Evolutionary conservation across 2,329 filamentous ascomycete genomes (phyloP), one percentile per base, ranked within the genome.

Genomic region (Diaporthe destruens): DNA sequence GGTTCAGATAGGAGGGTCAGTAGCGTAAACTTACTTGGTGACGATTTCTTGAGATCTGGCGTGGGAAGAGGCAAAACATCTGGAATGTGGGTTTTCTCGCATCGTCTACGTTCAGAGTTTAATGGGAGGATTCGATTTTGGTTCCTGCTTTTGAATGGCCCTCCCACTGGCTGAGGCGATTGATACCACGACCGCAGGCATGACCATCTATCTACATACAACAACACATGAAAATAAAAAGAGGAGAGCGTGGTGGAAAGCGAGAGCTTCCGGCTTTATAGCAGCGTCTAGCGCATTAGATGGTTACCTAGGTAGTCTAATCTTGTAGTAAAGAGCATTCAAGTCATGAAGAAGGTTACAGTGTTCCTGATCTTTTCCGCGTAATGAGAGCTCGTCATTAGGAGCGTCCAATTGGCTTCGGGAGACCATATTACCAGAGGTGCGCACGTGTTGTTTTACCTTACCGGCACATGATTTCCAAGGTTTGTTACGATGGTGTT

Each of bases 1-100:
- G 95, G 81, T 98, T 98, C 88, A 87, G 90, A 83, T 92, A 85
- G 59, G 61, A 39, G 34, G 47, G 32, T 12, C 44, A 44, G 20
- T n/a, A 11, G 6, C 55, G 42, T 44, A 32, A n/a, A n/a, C 36
- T 3, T 8, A 29, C 16, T 59, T 44, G 14, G 65, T 44, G 53
- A 70, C 16, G 34, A 25, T 23, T 47, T 59, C 29, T 25, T 6
- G 55, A 32, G 14, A 47, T 53, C 20, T 53, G 44, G 55, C 18
- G 32, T 32, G 32, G n/a, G 25, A 56, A 56, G 34, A 42, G 25
- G 56, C 56, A 25, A 61, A 53, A 61, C 44, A 61, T 61, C 55
- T 61, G 47, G 44, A 51, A 34, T 56, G 32, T 32, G 32, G 55
- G 3, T 29, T 34, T 32, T 32, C 36, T 20, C 56, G 34, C 25